phyloP scores from a whole-genome alignment of 1,139 yeast species.

The Meyerozyma athensensis region DNA sequence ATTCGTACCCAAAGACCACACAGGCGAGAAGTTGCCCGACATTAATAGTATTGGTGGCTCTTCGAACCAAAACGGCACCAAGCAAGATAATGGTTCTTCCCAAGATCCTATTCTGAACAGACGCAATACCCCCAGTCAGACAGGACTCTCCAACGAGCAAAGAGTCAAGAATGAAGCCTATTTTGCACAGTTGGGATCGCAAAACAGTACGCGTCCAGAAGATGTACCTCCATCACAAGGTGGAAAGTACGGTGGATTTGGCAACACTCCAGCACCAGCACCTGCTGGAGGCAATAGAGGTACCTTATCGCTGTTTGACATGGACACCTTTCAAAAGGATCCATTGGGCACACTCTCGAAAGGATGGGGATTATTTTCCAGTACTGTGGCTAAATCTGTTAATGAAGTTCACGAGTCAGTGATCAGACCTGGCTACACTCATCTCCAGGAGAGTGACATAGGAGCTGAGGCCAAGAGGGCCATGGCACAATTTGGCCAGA shows the following conservation, averaged over 20 bases:
- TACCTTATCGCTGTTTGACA: conserved; percentile 50
- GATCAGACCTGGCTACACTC: conserved; percentile 82
- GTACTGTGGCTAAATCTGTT: conserved; percentile 76
- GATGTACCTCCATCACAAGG: conserved; percentile 90
- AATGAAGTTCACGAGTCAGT: conserved; percentile 83
- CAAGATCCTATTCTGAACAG: conserved; percentile 40
- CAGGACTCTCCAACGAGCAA: conserved; percentile 26
- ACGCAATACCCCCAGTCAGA: conserved; percentile 30
- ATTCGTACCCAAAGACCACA: conserved; percentile 63
- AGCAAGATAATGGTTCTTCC: conserved; percentile 18
- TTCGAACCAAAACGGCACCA: conserved; percentile 9
- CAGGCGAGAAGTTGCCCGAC: conserved; percentile 44
- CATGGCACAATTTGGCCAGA: conserved; percentile 92
- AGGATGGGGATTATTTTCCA: conserved; percentile 92
- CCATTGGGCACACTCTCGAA: conserved; percentile 84
- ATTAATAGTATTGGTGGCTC: conserved; percentile 9
- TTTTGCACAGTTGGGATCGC: conserved; percentile 73
- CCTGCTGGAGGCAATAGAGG: conserved; percentile 25
- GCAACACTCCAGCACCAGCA: conserved; percentile 62
- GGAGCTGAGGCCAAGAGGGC: conserved; percentile 82
- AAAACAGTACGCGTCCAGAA: conserved; percentile 70
- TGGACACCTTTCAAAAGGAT: conserved; percentile 76
- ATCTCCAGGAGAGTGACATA: conserved; percentile 75
- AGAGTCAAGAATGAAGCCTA: conserved; percentile 71
- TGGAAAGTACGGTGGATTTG: conserved; percentile 89